Evolutionary conservation across 495 filamentous ascomycete species (phyloP).

Genomic region (Lophiotrema nucula): DNA sequence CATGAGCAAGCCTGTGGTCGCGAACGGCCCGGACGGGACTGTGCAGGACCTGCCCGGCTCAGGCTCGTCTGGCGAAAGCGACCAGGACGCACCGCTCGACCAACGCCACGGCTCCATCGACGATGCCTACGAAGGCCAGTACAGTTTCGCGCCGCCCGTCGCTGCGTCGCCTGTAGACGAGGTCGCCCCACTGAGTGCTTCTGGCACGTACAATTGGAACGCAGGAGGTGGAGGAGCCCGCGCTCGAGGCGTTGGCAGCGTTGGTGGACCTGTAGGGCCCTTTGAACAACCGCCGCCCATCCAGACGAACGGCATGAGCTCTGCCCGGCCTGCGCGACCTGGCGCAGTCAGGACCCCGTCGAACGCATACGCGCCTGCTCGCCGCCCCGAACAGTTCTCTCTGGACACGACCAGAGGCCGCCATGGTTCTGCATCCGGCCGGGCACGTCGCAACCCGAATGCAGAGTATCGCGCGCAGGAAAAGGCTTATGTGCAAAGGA

Average conservation of each 20-base stretch:
- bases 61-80: slow-evolving; percentile 29
- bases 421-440: slow-evolving; percentile 31
- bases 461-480: slow-evolving; percentile 80
- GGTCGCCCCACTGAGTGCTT: slow-evolving; percentile 11
- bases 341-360: slow-evolving; percentile 34
- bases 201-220: slow-evolving; percentile 21
- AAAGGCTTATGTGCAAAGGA: slow-evolving; percentile 75
- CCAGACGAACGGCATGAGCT: slow-evolving; percentile 32
- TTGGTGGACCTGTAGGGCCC: slow-evolving; percentile 3
- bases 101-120: slow-evolving; percentile 15
- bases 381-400: slow-evolving; percentile 63
- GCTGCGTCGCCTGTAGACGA: slow-evolving; percentile 25
- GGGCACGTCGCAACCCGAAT: slow-evolving; percentile 58
- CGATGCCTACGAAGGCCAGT: slow-evolving; percentile 26
- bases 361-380: slow-evolving; percentile 45
- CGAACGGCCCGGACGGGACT: slow-evolving; percentile 15
- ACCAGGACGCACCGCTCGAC: slow-evolving; percentile 23
- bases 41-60: slow-evolving; percentile 22
- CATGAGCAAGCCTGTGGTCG: slow-evolving; percentile 23
- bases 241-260: neutral
- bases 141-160: slow-evolving; percentile 31
- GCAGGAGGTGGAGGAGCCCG: slow-evolving; percentile 1
- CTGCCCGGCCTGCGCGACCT: slow-evolving; percentile 20
- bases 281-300: slow-evolving; percentile 24
- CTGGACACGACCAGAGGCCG: slow-evolving; percentile 34